phyloP scores from a whole-genome alignment of 148 eudicot species.

The Silene uniflora region DNA sequence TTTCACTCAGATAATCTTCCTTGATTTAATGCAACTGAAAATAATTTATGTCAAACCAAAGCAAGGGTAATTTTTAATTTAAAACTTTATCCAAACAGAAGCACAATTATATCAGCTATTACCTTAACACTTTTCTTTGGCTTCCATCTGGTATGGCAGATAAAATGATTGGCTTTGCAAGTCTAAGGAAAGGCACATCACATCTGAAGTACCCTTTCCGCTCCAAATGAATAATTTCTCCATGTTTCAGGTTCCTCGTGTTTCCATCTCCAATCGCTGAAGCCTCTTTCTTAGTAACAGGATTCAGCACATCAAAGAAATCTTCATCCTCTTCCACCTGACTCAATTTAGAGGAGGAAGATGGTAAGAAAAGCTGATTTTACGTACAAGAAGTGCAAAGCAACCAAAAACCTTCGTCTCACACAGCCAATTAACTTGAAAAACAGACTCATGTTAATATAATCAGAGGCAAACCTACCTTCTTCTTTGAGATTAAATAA shows the following conservation, averaged over 20 bases:
- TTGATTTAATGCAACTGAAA: too few relatives aligned
- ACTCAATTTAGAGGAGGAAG: neutral
- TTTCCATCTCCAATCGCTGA: conserved; percentile 80
- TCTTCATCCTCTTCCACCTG: conserved; percentile 92
- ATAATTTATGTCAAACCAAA: too few relatives aligned
- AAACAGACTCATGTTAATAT: too few relatives aligned
- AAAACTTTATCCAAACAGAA: too few relatives aligned
- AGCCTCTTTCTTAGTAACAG: conserved; percentile 67
- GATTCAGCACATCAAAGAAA: conserved; percentile 75
- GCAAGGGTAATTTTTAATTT: too few relatives aligned
- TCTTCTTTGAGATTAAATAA: conserved; percentile 88
- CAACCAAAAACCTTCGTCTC: neutral
- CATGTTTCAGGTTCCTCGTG: conserved; percentile 76
- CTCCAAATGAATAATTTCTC: conserved; percentile 84
- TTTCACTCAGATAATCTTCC: too few relatives aligned
- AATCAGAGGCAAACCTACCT: conserved; percentile 36
- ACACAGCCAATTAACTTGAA: neutral
- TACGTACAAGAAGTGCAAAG: neutral
- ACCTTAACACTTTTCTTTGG: conserved; percentile 55
- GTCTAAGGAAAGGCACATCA: conserved; percentile 67
- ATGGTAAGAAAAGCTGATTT: conserved; percentile 16
- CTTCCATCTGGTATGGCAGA: conserved; percentile 89
- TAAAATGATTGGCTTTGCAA: conserved; percentile 73
- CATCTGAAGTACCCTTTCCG: conserved; percentile 93
- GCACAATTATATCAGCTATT: neutral